A percentile compares a stretch with the other conserved stretches of the same genome.
These are phyloP conservation scores for Russula sp. DNA, from an alignment of 768 basidiomycete genomes.

Conservation along the genomic window DNA sequence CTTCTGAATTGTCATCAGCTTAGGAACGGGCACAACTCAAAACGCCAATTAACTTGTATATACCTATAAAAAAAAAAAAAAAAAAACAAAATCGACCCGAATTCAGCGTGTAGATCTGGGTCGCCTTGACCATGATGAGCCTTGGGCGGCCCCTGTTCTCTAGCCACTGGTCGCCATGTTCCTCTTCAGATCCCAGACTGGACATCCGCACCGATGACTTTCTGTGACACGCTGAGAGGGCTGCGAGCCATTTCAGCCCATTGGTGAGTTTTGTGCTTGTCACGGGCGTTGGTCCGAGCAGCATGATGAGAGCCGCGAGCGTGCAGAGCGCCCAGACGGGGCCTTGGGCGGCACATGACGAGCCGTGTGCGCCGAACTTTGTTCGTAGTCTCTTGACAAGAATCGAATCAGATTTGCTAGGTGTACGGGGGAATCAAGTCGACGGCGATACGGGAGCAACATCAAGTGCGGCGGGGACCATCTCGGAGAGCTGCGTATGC, in stretches of 20 bases:
- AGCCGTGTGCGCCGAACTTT: slow-evolving; percentile 50
- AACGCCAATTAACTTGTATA: no score
- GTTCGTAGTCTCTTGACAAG: slow-evolving; percentile 65
- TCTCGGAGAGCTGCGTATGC: slow-evolving; percentile 49
- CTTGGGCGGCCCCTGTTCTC: no score
- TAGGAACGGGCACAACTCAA: no score
- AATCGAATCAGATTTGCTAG: slow-evolving; percentile 36
- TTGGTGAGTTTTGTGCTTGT: slow-evolving; percentile 41
- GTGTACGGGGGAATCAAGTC: slow-evolving; percentile 32
- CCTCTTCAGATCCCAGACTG: no score
- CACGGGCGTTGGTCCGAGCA: slow-evolving; percentile 54
- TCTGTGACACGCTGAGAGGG: slow-evolving; percentile 52
- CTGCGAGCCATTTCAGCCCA: slow-evolving; percentile 45
- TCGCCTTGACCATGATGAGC: no score
- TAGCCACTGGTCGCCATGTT: no score
- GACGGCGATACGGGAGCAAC: slow-evolving; percentile 28
- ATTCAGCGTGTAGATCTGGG: no score
- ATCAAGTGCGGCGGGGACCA: slow-evolving; percentile 45
- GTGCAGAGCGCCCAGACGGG: slow-evolving; percentile 75
- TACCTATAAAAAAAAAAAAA: no score
- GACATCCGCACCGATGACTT: slow-evolving; percentile 39
- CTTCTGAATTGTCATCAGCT: no score
- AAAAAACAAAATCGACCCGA: no score
- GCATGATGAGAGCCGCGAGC: slow-evolving; percentile 55
- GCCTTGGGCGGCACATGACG: slow-evolving; percentile 59